Evolutionary conservation across 73 alveolate genomes (phyloP).

Genomic region (Effrenium voratum): DNA sequence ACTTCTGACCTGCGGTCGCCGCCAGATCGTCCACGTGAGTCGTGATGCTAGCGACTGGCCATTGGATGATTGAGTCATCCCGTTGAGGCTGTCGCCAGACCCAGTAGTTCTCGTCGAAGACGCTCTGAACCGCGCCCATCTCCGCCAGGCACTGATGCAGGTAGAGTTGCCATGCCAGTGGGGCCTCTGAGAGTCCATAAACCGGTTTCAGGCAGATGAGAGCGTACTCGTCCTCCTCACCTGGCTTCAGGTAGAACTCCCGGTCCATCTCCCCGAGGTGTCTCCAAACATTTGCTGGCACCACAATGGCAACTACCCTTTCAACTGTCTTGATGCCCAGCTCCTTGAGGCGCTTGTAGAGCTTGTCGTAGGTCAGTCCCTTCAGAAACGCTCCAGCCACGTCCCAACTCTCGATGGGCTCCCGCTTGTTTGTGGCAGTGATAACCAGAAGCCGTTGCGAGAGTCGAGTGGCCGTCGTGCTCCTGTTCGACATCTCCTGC

Average conservation of each 20-base stretch:
- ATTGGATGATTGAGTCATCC: no score
- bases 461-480: conserved; percentile 28
- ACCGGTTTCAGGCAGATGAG: neutral
- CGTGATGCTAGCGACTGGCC: no score
- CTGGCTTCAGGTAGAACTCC: neutral
- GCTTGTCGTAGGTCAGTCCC: neutral
- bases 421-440: neutral
- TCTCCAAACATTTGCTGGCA: neutral
- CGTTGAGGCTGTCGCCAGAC: no score
- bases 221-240: neutral
- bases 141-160: no score
- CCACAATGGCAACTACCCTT: neutral
- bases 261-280: neutral
- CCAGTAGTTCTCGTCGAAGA: no score
- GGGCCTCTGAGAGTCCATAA: no score
- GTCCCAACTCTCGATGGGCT: neutral
- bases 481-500: neutral
- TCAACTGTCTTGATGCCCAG: neutral
- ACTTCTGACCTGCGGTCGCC: no score
- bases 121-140: no score
- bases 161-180: neutral
- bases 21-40: no score
- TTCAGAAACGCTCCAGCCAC: conserved; percentile 5
- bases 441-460: conserved; percentile 20
- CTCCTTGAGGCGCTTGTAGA: neutral